Evolutionary conservation across 148 eudicot species (phyloP), one percentile per base, ranked within the genome.

Genomic region (Silene latifolia): DNA sequence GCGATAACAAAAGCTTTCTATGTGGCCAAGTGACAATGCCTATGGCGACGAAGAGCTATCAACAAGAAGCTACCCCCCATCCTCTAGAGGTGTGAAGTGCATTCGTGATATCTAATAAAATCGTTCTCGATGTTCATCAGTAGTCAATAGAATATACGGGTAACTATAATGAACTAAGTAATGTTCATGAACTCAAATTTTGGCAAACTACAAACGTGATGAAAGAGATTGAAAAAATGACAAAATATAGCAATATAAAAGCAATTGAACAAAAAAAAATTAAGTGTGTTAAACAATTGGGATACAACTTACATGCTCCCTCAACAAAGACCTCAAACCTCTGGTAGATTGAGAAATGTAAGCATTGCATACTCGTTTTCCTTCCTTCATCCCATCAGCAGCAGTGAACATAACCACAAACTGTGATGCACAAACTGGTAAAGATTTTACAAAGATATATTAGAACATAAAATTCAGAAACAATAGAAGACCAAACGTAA

Each of bases 291-390:
- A 7, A 72, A 67, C 21, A 80, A 5, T 51, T 25, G 39, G 46
- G 54, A 27, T 7, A 69, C 48, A 76, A 86, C 96, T 86, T 88
- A 95, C 99, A 79, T 92, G 96, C 82, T 90, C 94, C 77, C 75
- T 90, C 80, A 95, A 81, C 85, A 89, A 84, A 71, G 96, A 88
- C 84, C 99, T 87, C 65, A 95, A 81, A 74, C 87, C 86, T 87
- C 96, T 87, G 14, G 99, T 92, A 46, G 97, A 92, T 78, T 87
- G 96, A 58, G 99, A 95, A 48, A 95, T 81, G 74, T 87, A 95
- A 42, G 96, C 97, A 71, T 81, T 78, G 86, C 96, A 95, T 66
- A 70, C 66, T 47, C 83, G 80, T 82, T 90, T 89, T 59, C 76
- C 79, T 78, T 80, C 82, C 74, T 72, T 86, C 23, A 47, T 59